phyloP scores from a whole-genome alignment of 257 asterid species.

The Galeopsis tetrahit region DNA sequence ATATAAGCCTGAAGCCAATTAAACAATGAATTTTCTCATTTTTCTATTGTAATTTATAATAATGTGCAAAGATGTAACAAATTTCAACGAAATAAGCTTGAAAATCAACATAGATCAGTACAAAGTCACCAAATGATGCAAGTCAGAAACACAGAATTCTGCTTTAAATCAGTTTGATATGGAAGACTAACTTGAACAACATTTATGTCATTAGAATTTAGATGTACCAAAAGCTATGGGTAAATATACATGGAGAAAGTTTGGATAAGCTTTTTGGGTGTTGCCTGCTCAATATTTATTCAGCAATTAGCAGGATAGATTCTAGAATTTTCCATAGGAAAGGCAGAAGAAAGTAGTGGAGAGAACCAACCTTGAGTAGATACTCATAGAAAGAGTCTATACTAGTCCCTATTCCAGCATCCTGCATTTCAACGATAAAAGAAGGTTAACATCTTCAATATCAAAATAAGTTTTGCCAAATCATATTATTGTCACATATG shows the following conservation, averaged over 20 bases:
- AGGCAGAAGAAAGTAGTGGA: background rate
- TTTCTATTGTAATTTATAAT: slow-evolving; percentile 6
- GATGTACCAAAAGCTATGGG: slow-evolving; percentile 10
- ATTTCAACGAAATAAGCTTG: slow-evolving; percentile 13
- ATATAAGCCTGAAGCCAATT: slow-evolving; percentile 72
- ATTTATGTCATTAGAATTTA: background rate
- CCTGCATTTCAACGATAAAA: slow-evolving; percentile 62
- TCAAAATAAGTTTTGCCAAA: slow-evolving; percentile 18
- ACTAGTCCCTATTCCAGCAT: slow-evolving; percentile 99
- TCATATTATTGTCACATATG: slow-evolving; percentile 15
- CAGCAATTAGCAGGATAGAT: slow-evolving; percentile 2
- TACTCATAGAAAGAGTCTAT: slow-evolving; percentile 98
- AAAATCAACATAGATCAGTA: slow-evolving; percentile 7
- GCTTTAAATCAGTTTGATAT: slow-evolving; percentile 9
- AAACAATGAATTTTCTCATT: slow-evolving; percentile 8
- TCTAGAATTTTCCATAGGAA: background rate
- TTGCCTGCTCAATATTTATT: slow-evolving; percentile 3
- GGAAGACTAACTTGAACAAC: slow-evolving; percentile 7
- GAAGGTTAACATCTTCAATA: slow-evolving; percentile 36
- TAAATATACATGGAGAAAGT: background rate
- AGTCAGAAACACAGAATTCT: background rate
- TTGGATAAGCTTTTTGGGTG: background rate
- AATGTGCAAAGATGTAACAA: background rate
- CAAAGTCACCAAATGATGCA: background rate
- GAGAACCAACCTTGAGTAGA: slow-evolving; percentile 78